Evolutionary conservation across 352 stramenopile genomes (phyloP), one percentile per base, ranked within the genome.

Genomic region (Phytophthora europaea): DNA sequence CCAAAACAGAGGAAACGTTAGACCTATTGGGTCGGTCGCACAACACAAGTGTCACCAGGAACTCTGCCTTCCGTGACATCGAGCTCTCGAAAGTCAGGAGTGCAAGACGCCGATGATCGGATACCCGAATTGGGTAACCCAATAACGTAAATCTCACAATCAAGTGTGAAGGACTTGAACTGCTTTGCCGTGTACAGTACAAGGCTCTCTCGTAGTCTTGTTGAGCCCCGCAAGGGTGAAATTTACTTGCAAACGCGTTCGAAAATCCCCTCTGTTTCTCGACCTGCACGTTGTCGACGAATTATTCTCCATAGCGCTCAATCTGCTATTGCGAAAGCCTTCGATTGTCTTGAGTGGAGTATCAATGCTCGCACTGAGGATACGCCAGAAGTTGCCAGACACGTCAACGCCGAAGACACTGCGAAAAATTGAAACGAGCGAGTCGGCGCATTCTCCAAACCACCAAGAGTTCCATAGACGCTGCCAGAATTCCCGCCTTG

Each of bases 1-100:
- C 92, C 48, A 94, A 68, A 67, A 92, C 97, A 22, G 87, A 78
- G 76, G 77, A 90, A 55, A 83, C 76, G 26, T 31, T 31, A 6
- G 26, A 65, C 73, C 88, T 36, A 76, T 76, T 70, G 67, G 65
- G 65, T 62, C 79, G 64, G 60, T 89, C 61, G 72, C 2, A 31
- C 26, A 4, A 4, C 84, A 48, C 94, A 86, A 5, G 88, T 56
- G 45, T 94, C 88, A 20, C 89, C 88, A 5, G 55, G 61, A 5
- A 97, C 66, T 4, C 53, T 61, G 2, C 75, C 85, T 52, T 89
- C 73, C 12, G 82, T 94, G 9, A 95, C 31, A 33, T 94, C 72
- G 28, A 83, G 69, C 22, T 77, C 76, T 9, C 75, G 64, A 43
- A 43, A 43, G 90, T 70, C 68, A 3, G 89, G 67, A 52, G 87